Evolutionary conservation across 2,329 filamentous ascomycete genomes (phyloP).

Genomic region (Talaromyces sp.): DNA sequence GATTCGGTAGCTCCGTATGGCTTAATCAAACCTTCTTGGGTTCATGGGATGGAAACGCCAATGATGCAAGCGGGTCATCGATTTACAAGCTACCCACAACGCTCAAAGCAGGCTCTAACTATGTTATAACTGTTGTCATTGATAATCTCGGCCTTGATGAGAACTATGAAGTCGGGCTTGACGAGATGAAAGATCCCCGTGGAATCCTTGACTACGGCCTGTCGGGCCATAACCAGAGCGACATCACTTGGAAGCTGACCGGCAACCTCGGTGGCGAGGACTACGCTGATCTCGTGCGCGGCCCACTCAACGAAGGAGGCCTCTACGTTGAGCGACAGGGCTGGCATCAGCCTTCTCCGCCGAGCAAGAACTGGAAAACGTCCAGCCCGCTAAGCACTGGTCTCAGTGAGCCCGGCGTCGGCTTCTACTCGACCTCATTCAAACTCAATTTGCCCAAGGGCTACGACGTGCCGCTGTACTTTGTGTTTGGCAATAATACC

Average conservation of each 20-base stretch:
- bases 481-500: constrained; percentile 38
- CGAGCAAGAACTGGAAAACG: constrained; percentile 28
- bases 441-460: constrained; percentile 46
- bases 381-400: constrained; percentile 30
- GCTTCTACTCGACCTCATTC: constrained; percentile 49
- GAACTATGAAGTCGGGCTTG: constrained; percentile 54
- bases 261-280: constrained; percentile 54
- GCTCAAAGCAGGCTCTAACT: constrained; percentile 45
- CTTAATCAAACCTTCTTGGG: constrained; percentile 59
- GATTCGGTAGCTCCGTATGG: constrained; percentile 63
- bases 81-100: constrained; percentile 51
- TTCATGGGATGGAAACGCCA: constrained; percentile 55
- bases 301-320: constrained; percentile 54
- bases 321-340: constrained; percentile 51
- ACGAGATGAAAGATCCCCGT: constrained; percentile 54
- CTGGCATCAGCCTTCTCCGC: constrained; percentile 45
- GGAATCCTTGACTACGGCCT: constrained; percentile 46
- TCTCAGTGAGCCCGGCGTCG: constrained; percentile 43
- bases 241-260: constrained; percentile 51
- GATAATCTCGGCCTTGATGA: constrained; percentile 70
- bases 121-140: constrained; percentile 63
- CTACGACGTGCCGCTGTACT: constrained; percentile 52
- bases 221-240: constrained; percentile 28
- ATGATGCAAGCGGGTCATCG: constrained; percentile 44
- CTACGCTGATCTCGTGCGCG: constrained; percentile 46